Evolutionary conservation across 495 filamentous ascomycete genomes (phyloP), one percentile per base, ranked within the genome.

Genomic region (Daldinia loculata): DNA sequence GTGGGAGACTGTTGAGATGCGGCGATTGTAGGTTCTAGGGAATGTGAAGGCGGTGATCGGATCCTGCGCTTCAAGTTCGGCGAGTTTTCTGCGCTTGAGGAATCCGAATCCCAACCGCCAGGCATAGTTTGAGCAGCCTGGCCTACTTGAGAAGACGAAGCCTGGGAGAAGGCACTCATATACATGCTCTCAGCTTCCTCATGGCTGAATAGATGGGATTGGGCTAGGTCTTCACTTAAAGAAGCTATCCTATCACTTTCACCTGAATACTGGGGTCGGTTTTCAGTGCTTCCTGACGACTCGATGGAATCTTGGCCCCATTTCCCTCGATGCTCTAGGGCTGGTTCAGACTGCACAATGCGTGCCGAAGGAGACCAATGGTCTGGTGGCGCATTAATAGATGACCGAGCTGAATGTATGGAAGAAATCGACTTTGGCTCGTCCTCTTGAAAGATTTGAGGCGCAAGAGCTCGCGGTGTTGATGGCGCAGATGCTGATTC

Each of bases 101-200:
- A 30, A 32, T 68, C 79, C 5, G 79, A 84, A 69, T 86, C 86
- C 89, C 88, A 91, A 36, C 78, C 83, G 5, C 89, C 89, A 12
- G 89, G 89, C 79, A 91, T 89, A 3, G 69, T 68, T 38, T 78
- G 80, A 27, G 12, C 5, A 17, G 39, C 50, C 12, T 48, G 52
- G 77, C 79, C 74, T 75, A 84, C 34, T 79, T 82, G 74, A 55
- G 70, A 72, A 2, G 79, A 78, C 14, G 66, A 69, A 15, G 77
- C 73, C 43, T 84, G 65, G 6, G 84, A 85, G 45, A 86, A 83
- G 3, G 85, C 85, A 61, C 85, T 87, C 85, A 98, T 94, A 70
- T 98, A 98, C 89, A 99, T 91, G 79, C 95, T 98, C 72, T 95
- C 91, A 0, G 95, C 95, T 65, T 98, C 94, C 63, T 96, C 93